These are phyloP conservation scores for Penicillium sp. DNA, from an alignment of 2,329 filamentous ascomycete genomes.

Conservation along the genomic window DNA sequence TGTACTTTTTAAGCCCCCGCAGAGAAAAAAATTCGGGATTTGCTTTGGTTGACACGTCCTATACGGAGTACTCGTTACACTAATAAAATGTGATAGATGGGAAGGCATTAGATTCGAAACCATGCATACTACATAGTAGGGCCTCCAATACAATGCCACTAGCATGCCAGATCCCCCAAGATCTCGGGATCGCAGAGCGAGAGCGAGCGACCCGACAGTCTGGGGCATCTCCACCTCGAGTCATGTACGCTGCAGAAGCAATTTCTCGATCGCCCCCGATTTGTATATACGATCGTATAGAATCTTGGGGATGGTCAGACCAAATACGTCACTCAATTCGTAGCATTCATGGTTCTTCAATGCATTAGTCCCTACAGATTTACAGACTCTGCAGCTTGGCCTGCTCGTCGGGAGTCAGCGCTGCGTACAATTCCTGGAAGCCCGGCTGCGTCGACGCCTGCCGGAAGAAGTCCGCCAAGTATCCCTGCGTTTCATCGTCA, in stretches of 20 bases:
- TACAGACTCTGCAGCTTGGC: slow-evolving; percentile 39
- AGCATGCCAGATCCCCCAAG: too few species aligned
- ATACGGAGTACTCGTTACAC: too few species aligned
- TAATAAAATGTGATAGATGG: too few species aligned
- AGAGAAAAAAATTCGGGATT: background rate
- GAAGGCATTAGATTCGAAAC: too few species aligned
- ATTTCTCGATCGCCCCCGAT: background rate
- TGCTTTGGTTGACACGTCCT: background rate
- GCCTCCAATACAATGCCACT: too few species aligned
- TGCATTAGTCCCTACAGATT: background rate
- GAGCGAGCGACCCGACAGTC: background rate
- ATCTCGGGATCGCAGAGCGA: background rate
- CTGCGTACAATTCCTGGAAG: slow-evolving; percentile 58
- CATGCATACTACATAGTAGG: too few species aligned
- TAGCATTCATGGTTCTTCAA: background rate
- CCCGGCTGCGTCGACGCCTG: slow-evolving; percentile 54
- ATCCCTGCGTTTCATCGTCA: slow-evolving; percentile 89
- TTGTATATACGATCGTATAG: background rate
- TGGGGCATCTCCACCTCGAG: background rate
- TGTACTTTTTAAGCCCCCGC: background rate
- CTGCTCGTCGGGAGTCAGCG: slow-evolving; percentile 56
- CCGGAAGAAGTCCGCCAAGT: slow-evolving; percentile 79
- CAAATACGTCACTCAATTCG: background rate
- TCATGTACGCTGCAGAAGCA: slow-evolving; percentile 1
- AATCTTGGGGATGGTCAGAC: too few species aligned